Evolutionary conservation across 106 monocot species (phyloP), one percentile per base, ranked within the genome.

Genomic region (Cymbidium sinense): DNA sequence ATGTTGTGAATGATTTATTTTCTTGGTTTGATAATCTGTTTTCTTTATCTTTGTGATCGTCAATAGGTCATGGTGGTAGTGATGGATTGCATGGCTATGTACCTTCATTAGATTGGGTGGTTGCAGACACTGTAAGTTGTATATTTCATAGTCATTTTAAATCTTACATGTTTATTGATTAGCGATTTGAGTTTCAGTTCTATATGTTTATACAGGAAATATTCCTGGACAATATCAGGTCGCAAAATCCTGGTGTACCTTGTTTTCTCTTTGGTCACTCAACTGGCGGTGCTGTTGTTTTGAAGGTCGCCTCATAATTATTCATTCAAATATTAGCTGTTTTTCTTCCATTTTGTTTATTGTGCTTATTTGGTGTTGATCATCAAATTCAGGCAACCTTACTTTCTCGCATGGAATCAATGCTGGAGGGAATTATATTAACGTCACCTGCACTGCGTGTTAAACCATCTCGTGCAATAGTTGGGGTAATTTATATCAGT

Each of bases 11-110:
- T 39, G 37, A 39, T 39, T 39, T 39, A 39, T 39, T 39, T 4
- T 39, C 5, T 39, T 39, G 37, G 37, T 39, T 39, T 39, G 37
- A 39, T 39, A 39, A 39, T 39, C 7, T 39, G 37, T 3, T 52
- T 19, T 52, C 0, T 2, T 52, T 52, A 34, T 70, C n/a, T 70
- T 70, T 34, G 34, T 34, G 34, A 34, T 34, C 34, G 2, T 34
- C 34, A 4, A 2, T 84, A 94, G 96, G 96, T 74, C 96, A 96
- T 81, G 96, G 96, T 82, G 96, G 96, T 11, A 96, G 96, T 83
- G 96, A 96, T 86, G 93, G 96, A 62, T 84, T 96, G 78, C 96
- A 96, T 83, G 96, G 96, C 43, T 96, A 86, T 85, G 96, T 96
- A 37, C 96, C 93, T 84, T 96, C 96, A 44, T 83, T 96, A 31